Evolutionary conservation across 2,329 filamentous ascomycete species (phyloP).

Genomic region (Fusarium concolor): DNA sequence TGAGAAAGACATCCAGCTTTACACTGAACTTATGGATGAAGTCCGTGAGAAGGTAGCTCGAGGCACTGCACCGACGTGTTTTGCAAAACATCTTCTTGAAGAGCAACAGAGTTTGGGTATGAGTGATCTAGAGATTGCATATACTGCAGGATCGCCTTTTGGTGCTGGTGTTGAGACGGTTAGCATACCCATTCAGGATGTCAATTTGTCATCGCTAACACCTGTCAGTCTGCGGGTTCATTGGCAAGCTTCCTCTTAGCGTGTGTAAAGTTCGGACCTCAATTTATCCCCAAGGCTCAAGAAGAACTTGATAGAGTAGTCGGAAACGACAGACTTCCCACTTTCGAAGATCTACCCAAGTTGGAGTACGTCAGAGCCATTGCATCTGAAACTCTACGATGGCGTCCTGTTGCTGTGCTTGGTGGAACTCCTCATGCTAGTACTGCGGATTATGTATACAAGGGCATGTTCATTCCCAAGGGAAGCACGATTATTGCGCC

Average conservation of each 20-base stretch:
- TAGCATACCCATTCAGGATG: not conserved
- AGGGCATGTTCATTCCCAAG: constrained; percentile 59
- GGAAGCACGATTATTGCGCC: constrained; percentile 57
- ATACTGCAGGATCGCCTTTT: constrained; percentile 58
- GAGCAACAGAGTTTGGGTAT: constrained; percentile 56
- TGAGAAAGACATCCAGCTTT: constrained; percentile 53
- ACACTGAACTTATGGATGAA: constrained; percentile 56
- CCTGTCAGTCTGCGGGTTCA: constrained; percentile 56
- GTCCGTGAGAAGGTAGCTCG: constrained; percentile 50
- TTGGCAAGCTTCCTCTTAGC: constrained; percentile 64
- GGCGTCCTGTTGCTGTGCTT: constrained; percentile 57
- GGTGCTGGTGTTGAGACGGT: constrained; percentile 59
- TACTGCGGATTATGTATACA: constrained; percentile 55
- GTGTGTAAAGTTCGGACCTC: constrained; percentile 62
- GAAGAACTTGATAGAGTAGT: constrained; percentile 55
- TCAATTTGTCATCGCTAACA: rapidly evolving
- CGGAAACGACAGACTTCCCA: constrained; percentile 52
- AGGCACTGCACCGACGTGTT: constrained; percentile 54
- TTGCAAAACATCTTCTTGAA: constrained; percentile 57
- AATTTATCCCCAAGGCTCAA: constrained; percentile 58
- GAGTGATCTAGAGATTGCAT: constrained; percentile 57
- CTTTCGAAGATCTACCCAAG: constrained; percentile 51
- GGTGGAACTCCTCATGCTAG: constrained; percentile 61
- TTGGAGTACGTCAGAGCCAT: constrained; percentile 54
- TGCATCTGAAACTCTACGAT: constrained; percentile 54